These are phyloP conservation scores for Bolboschoenoplectus hybrid DNA, from an alignment of 202 grass and related monocot genomes.

Conservation along the genomic window DNA sequence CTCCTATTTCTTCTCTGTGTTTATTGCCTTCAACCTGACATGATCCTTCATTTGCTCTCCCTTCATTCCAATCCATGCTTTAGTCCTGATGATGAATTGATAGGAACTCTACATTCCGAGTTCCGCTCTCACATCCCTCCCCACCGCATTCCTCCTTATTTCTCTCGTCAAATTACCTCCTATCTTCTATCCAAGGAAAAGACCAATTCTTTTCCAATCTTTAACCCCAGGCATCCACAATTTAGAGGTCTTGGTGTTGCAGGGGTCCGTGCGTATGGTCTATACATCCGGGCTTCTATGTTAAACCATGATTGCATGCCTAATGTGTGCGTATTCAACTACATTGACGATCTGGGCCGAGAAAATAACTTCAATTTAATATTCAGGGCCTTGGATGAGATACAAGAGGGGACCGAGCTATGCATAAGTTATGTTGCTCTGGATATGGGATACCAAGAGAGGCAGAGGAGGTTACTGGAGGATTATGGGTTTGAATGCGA, in stretches of 20 bases:
- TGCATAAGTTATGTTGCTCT: constrained; percentile 71
- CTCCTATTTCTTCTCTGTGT: constrained; percentile 64
- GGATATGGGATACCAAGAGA: constrained; percentile 46
- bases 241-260: neutral
- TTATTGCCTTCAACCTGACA: constrained; percentile 48
- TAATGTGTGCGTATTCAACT: constrained; percentile 70
- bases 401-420: constrained; percentile 60
- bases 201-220: constrained; percentile 66
- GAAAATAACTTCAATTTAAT: constrained; percentile 61
- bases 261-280: constrained; percentile 48
- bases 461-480: constrained; percentile 63
- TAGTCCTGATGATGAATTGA: constrained; percentile 31
- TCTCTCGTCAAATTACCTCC: constrained; percentile 60
- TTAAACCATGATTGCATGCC: constrained; percentile 93
- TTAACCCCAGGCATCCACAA: constrained; percentile 51
- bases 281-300: constrained; percentile 57
- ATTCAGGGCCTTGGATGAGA: constrained; percentile 69
- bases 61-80: constrained; percentile 43
- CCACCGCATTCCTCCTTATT: constrained; percentile 39
- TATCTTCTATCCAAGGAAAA: constrained; percentile 66
- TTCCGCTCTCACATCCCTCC: constrained; percentile 40
- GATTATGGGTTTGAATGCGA: constrained; percentile 78
- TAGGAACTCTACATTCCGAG: constrained; percentile 45
- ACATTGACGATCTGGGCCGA: constrained; percentile 43
- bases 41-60: constrained; percentile 45